Evolutionary conservation across 441 rosid genomes (phyloP).

Genomic region (Populus hybrid): DNA sequence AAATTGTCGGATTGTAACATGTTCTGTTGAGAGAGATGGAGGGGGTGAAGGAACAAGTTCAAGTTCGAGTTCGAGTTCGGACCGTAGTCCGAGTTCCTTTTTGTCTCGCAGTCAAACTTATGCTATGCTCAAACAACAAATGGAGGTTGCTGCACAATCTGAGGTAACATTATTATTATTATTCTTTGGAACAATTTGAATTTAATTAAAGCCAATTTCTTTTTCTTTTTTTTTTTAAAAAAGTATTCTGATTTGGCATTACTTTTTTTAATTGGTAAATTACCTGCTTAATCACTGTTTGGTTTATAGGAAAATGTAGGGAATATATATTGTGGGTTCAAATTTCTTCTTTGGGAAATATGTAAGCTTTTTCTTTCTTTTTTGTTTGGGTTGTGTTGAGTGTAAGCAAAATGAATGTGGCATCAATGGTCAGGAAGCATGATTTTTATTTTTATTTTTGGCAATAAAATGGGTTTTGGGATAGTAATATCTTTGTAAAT

Average conservation of each 20-base stretch:
- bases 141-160: conserved; percentile 66
- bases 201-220: background rate
- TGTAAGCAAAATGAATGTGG: background rate
- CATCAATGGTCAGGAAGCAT: background rate
- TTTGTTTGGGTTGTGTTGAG: background rate
- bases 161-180: conserved; percentile 30
- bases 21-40: conserved; percentile 28
- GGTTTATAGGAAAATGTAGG: background rate
- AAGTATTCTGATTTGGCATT: background rate
- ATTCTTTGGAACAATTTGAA: background rate
- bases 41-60: conserved; percentile 34
- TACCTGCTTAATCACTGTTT: background rate
- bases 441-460: background rate
- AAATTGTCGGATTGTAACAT: conserved; percentile 31
- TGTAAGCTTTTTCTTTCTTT: background rate
- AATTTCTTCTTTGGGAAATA: background rate
- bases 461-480: background rate
- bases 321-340: background rate
- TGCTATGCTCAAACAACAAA: conserved; percentile 56
- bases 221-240: too few species aligned
- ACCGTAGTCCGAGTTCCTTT: conserved; percentile 27
- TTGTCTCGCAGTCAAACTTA: conserved; percentile 48
- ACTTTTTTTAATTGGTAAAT: background rate
- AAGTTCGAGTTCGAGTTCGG: conserved; percentile 30
- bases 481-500: background rate